phyloP scores from a whole-genome alignment of 2,329 filamentous ascomycete genomes.

The Claviceps sp. region DNA sequence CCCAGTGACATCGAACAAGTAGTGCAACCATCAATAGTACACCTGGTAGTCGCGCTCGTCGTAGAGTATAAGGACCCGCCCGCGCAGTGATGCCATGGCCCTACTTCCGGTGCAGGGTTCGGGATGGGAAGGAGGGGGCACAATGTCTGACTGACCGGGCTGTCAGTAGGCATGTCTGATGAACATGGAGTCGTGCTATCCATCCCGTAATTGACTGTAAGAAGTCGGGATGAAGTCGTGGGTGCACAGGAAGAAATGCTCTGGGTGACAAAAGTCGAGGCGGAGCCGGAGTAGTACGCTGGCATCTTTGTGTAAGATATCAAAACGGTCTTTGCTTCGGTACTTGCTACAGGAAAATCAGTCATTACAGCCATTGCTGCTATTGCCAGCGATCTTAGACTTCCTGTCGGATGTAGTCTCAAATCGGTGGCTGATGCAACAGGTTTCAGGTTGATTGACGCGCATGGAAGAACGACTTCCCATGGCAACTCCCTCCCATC shows the following conservation, averaged over 20 bases:
- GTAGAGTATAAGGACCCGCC: constrained; percentile 16
- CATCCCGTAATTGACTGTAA: neutral
- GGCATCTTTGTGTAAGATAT: neutral
- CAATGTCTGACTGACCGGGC: neutral
- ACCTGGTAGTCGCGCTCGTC: neutral
- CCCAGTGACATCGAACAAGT: neutral
- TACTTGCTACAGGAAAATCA: neutral
- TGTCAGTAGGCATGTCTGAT: neutral
- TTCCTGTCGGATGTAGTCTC: constrained; percentile 1
- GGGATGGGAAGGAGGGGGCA: neutral
- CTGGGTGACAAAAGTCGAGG: neutral
- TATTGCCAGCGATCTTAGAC: neutral
- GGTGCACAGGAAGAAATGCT: neutral
- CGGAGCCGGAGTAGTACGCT: neutral
- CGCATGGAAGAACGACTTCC: constrained; percentile 10
- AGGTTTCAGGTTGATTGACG: neutral
- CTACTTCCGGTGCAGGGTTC: neutral
- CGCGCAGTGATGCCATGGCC: constrained; percentile 17
- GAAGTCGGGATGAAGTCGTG: neutral
- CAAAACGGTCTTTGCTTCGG: neutral
- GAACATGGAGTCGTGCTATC: neutral
- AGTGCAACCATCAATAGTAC: neutral
- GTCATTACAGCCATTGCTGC: neutral
- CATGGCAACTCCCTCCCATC: constrained; percentile 3
- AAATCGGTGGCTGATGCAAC: constrained; percentile 1